phyloP scores from a whole-genome alignment of 352 stramenopile genomes.

The Paralagenidium karlingii region DNA sequence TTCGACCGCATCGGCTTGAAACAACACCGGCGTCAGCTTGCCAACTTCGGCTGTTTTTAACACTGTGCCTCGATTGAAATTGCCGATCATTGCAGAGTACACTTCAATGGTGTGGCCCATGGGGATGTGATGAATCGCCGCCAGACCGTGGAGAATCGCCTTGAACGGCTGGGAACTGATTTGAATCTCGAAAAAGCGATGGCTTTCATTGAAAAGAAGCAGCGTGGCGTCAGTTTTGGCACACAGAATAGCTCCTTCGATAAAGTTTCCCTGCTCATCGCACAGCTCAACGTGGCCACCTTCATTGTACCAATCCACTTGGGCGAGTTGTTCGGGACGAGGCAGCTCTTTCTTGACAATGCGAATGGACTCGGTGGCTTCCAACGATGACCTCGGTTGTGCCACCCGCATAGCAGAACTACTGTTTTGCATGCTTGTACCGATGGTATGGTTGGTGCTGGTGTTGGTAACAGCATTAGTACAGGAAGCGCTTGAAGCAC shows the following conservation, averaged over 20 bases:
- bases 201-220: conserved; percentile 37
- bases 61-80: conserved; percentile 17
- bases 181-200: conserved; percentile 33
- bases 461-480: too few species aligned
- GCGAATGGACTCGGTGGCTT: too few species aligned
- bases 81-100: conserved; percentile 34
- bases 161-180: conserved; percentile 24
- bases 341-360: too few species aligned
- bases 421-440: too few species aligned
- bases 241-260: conserved; percentile 37
- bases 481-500: too few species aligned
- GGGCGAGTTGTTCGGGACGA: too few species aligned
- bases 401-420: too few species aligned
- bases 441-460: too few species aligned
- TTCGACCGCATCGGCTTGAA: conserved; percentile 12
- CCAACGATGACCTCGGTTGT: too few species aligned
- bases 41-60: conserved; percentile 25
- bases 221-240: conserved; percentile 17
- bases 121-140: conserved; percentile 25
- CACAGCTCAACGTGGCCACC: conserved; percentile 35
- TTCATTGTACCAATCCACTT: conserved; percentile 47
- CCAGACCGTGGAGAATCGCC: conserved; percentile 34
- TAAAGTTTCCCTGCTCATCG: conserved; percentile 13
- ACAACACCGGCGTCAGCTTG: conserved; percentile 25
- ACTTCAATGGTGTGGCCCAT: conserved; percentile 32